Percentiles rank a stretch among this genome's conserved stretches.
Conservation (phyloP, 2,329 filamentous ascomycete genomes). For the Dendryphion nanum region DNA sequence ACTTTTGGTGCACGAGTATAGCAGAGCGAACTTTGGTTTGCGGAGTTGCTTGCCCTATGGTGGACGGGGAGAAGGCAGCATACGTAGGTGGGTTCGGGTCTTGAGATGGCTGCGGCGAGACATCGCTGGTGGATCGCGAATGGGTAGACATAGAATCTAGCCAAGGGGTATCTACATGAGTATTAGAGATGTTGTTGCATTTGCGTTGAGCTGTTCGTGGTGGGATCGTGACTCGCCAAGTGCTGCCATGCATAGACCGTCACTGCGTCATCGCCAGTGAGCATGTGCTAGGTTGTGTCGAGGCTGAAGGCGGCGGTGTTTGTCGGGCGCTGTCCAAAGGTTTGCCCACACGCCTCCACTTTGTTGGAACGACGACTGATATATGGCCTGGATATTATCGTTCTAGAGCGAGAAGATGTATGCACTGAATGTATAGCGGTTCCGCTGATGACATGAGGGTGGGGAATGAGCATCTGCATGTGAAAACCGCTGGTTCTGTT, state of each 20-base stretch:
- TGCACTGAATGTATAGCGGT: too few relatives aligned
- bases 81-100: slow-evolving; percentile 67
- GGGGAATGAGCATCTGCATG: too few relatives aligned
- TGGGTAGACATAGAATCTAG: slow-evolving; percentile 42
- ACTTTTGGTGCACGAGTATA: slow-evolving; percentile 96
- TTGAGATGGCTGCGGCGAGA: slow-evolving; percentile 34
- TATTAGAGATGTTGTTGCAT: slow-evolving; percentile 27
- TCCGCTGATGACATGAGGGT: too few relatives aligned
- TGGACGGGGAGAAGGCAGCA: slow-evolving; percentile 85
- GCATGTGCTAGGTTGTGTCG: too few relatives aligned
- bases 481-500: too few relatives aligned
- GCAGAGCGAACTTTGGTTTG: slow-evolving; percentile 78
- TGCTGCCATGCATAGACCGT: slow-evolving; percentile 42
- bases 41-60: slow-evolving; percentile 66
- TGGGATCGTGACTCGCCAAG: slow-evolving; percentile 34
- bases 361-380: too few relatives aligned
- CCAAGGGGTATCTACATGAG: slow-evolving; percentile 39
- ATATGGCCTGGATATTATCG: too few relatives aligned
- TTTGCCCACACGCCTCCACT: too few relatives aligned
- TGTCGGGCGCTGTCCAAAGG: too few relatives aligned
- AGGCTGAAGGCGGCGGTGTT: too few relatives aligned
- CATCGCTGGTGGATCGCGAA: slow-evolving; percentile 37
- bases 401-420: too few relatives aligned
- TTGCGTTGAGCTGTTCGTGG: slow-evolving; percentile 4
- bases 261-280: slow-evolving; percentile 36